These are phyloP conservation scores for Xylariaceae sp. DNA, from an alignment of 2,329 filamentous ascomycete species.

Conservation along the genomic window DNA sequence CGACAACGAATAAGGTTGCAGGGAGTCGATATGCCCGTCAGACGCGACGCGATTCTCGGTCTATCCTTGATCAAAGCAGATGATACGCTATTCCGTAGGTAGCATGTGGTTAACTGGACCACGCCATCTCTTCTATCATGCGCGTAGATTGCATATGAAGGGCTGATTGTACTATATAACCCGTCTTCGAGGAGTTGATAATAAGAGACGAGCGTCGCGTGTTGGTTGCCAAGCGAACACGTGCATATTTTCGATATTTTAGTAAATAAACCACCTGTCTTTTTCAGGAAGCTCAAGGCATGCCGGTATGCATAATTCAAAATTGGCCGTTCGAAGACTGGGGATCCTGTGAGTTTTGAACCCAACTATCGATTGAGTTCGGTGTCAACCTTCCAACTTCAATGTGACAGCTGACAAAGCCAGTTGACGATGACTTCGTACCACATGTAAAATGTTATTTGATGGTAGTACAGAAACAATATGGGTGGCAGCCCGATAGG, in stretches of 20 bases:
- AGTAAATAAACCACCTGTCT: not conserved
- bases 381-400: not conserved
- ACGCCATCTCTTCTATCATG: not conserved
- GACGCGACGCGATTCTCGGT: conserved; percentile 26
- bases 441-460: too few relatives aligned
- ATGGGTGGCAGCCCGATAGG: not conserved
- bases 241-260: not conserved
- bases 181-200: too few relatives aligned
- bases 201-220: not conserved
- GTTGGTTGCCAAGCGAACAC: not conserved
- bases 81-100: conserved; percentile 5
- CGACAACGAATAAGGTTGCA: conserved; percentile 13
- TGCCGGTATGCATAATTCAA: too few relatives aligned
- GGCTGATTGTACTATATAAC: too few relatives aligned
- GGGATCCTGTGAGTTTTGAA: conserved; percentile 12
- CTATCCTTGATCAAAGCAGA: too few relatives aligned
- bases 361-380: conserved; percentile 23
- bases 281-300: too few relatives aligned
- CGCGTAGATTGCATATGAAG: too few relatives aligned
- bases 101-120: not conserved
- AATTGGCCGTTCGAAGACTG: too few relatives aligned
- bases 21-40: conserved; percentile 8
- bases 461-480: too few relatives aligned
- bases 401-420: not conserved
- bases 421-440: not conserved